Evolutionary conservation across 2,329 filamentous ascomycete genomes (phyloP).

Genomic region (Arthroderma sp.): DNA sequence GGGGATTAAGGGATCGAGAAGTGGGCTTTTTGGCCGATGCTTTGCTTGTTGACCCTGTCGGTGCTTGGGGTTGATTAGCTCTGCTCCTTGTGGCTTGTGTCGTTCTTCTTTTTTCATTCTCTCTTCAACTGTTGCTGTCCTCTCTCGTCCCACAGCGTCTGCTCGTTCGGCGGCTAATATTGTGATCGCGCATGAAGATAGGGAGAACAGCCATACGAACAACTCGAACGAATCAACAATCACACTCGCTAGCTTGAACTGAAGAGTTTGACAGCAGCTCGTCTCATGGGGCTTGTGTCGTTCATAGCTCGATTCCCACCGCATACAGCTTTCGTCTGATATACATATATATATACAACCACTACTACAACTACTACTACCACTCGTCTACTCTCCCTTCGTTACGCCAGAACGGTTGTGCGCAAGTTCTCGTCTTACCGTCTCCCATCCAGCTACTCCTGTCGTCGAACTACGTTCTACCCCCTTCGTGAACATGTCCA

Average conservation of each 20-base stretch:
- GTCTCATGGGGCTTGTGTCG: neutral
- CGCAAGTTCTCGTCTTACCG: neutral
- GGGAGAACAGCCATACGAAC: neutral
- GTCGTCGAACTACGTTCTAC: neutral
- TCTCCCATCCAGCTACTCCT: neutral
- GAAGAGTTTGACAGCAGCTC: neutral
- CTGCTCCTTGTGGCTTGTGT: neutral
- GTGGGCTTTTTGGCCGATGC: neutral
- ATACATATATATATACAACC: neutral
- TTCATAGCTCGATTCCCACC: neutral
- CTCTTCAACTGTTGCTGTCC: neutral
- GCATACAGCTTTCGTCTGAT: neutral
- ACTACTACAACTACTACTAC: neutral
- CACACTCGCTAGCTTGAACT: neutral
- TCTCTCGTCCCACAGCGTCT: neutral
- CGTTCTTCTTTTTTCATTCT: neutral
- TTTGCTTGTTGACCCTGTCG: neutral
- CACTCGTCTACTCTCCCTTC: neutral
- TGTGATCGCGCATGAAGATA: neutral
- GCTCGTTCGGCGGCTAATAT: constrained; percentile 1
- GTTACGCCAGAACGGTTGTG: neutral
- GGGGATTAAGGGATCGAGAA: constrained; percentile 1
- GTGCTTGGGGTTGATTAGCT: neutral
- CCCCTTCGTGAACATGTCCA: constrained; percentile 31
- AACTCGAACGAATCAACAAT: no score